Base-by-base conservation (phyloP, 768 basidiomycete species). In the Podaxis carcinomalis region DNA sequence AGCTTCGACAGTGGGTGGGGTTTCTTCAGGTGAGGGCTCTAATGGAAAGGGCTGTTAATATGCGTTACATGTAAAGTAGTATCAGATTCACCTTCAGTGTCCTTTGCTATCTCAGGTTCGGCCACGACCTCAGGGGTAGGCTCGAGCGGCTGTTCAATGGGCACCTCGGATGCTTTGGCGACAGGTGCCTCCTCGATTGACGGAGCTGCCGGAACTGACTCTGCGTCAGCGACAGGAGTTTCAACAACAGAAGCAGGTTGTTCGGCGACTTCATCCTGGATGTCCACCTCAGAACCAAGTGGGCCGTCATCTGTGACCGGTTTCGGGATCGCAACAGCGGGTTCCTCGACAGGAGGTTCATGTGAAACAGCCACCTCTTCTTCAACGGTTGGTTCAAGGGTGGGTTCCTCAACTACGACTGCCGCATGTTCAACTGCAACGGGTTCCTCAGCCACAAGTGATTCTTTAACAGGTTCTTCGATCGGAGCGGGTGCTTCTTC, bases 401-500 rank as follows among this genome's bases (percentile, higher is more conserved):
- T 13, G 9, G 23, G 46, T 19, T 47, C 46, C 14, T 47, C 56
- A 11, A 35, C 53, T 16, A 13, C 37, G 6, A 10, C 21, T 4
- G 37, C 11, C 14, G 36, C 21, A 25, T 53, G 57, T 7, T 47
- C 54, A 53, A 61, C 27, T 16, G 51, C 51, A 28, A 21, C 21
- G 5, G 36, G 32, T 28, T 21, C 23, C 35, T 39, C 58, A 25
- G 10, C 62, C 16, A 53, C 61, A 6, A 56, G 19, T n/a, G 63
- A 61, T 25, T 56, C 56, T 23, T 40, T 57, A 56, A 62, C 61
- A 13, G 52, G 47, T 32, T 42, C 37, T 39, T 52, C 51, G 25
- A 65, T 39, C 28, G 49, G 47, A 56, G 55, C 16, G 19, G 35
- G 36, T 37, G 9, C 10, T 9, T 32, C 32, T 1, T 32, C 32